Evolutionary conservation across 208 protist genomes (phyloP).

Genomic region (Leishmania lainsoni): DNA sequence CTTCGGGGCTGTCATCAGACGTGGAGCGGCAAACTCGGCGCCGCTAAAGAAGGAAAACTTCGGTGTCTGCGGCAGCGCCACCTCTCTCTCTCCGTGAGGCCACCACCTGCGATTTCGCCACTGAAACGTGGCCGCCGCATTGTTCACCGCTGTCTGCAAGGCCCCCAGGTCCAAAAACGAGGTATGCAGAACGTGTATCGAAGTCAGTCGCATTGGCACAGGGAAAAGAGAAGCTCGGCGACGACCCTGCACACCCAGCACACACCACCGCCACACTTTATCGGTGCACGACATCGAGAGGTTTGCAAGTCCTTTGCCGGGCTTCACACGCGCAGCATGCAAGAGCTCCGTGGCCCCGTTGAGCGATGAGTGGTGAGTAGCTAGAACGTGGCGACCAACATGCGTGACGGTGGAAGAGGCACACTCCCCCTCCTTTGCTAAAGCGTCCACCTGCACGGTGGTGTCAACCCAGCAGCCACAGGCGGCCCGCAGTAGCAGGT

Average conservation of each 20-base stretch:
- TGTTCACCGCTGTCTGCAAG: neutral
- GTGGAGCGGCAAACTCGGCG: neutral
- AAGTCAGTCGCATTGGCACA: conserved; percentile 41
- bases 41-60: conserved; percentile 5
- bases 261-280: conserved; percentile 85
- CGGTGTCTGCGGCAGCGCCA: neutral
- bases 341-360: conserved; percentile 30
- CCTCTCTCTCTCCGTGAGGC: neutral
- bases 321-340: conserved; percentile 70
- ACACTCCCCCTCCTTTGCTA: neutral
- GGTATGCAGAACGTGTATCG: conserved; percentile 34
- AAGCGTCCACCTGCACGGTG: neutral
- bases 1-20: neutral
- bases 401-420: neutral
- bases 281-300: conserved; percentile 91
- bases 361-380: conserved; percentile 44
- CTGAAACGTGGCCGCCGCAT: conserved; percentile 11
- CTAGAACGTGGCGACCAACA: conserved; percentile 42
- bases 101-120: conserved; percentile 17
- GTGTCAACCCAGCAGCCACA: conserved; percentile 30
- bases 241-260: conserved; percentile 70
- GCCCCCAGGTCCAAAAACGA: neutral
- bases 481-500: conserved; percentile 55
- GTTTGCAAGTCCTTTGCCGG: conserved; percentile 75
- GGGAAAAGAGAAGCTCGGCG: conserved; percentile 45